Evolutionary conservation across 306 rosid species (phyloP).

Genomic region (Trifolium subterraneum): DNA sequence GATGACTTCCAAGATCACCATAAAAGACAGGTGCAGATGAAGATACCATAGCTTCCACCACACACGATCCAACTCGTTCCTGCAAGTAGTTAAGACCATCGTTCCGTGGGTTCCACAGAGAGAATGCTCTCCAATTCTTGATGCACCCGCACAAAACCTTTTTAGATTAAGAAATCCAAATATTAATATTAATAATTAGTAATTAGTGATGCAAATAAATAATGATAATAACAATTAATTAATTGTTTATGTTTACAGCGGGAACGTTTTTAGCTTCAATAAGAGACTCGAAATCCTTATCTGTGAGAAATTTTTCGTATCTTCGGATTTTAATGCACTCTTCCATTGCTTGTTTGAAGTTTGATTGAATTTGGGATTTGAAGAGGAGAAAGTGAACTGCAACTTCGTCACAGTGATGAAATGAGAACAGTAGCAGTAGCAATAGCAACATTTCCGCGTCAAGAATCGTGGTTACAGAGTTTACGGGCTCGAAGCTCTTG

Average conservation of each 20-base stretch:
- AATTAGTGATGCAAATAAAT: neutral
- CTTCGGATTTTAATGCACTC: constrained; percentile 52
- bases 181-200: neutral
- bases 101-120: constrained; percentile 59
- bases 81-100: constrained; percentile 84
- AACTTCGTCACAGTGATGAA: neutral
- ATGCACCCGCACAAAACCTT: constrained; percentile 76
- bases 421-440: neutral
- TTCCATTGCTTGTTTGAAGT: constrained; percentile 45
- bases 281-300: constrained; percentile 45
- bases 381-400: neutral
- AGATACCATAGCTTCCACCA: constrained; percentile 91
- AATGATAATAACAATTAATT: neutral
- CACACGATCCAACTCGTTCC: constrained; percentile 73
- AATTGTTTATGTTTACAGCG: constrained; percentile 45
- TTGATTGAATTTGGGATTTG: neutral
- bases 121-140: constrained; percentile 8
- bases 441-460: neutral
- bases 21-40: constrained; percentile 77
- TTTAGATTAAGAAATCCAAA: neutral
- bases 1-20: constrained; percentile 90
- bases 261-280: constrained; percentile 48
- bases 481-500: no score
- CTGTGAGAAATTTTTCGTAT: constrained; percentile 57
- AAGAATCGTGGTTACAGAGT: no score